Base-by-base conservation (phyloP, 192 early-diverging fungal species). In the Mortierella claussenii region DNA sequence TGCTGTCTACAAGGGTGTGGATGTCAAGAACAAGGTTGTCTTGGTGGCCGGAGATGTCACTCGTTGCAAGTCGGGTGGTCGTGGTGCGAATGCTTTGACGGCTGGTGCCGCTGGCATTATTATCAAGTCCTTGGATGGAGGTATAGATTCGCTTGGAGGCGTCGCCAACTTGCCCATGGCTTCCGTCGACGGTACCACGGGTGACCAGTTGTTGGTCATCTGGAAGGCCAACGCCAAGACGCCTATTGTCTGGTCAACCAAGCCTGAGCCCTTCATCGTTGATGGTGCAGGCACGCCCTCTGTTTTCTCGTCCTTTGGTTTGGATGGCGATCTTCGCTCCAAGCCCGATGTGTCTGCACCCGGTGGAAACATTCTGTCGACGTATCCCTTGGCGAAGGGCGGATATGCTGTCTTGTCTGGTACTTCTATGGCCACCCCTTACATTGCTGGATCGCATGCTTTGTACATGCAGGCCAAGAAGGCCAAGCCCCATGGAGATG, bases 361-460 rank as follows among this genome's bases (percentile, higher is more conserved):
- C 28, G 87, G 87, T 45, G 83, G 82, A 13, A 67, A 49, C 37
- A 80, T 89, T 4, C 83, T 83, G 52, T 89, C 87, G n/a, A 70
- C 81, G 32, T 59, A 83, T 20, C 88, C 88, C 37, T 12, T 66
- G 10, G 45, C 61, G 7, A 55, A 70, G 18, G 85, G 88, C 27
- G 53, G 65, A 10, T 87, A 87, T 45, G 68, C 76, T 28, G 43
- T 71, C 27, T 23, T 73, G 40, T 84, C 82, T 32, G 89, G 89
- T 28, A 88, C 88, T 0, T 86, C 83, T 46, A 89, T 89, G 89
- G 86, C 88, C 12, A 75, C 87, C 40, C 88, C 88, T 46, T 88
- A 83, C 58, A 34, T 82, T 23, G 75, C 82, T 48, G 88, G 88
- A 13, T 52, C 68, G 2, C 58, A 81, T 33, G 84, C 87, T 36